Evolutionary conservation across 140 eudicot genomes (phyloP).

Genomic region (Anethum foeniculum): DNA sequence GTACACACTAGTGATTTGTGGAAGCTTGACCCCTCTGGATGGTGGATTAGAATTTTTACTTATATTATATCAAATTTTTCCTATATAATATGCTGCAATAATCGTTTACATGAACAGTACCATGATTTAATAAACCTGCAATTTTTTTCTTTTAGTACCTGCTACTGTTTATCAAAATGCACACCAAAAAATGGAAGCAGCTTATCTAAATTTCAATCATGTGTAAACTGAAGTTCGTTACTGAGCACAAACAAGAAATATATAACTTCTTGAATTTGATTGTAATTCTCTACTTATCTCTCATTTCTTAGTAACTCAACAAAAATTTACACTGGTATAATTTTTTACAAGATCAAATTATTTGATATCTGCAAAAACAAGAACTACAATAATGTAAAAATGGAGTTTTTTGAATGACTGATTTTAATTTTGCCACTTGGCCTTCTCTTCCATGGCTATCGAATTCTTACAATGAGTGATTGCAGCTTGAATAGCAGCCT

Average conservation of each 20-base stretch:
- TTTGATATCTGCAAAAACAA: background rate
- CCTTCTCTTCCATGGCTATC: slow-evolving; percentile 45
- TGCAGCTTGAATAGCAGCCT: slow-evolving; percentile 97
- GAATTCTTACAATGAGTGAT: slow-evolving; percentile 96
- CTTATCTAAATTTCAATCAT: background rate
- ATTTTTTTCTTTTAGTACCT: too few relatives aligned
- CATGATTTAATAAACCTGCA: too few relatives aligned
- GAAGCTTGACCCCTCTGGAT: background rate
- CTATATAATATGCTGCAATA: too few relatives aligned
- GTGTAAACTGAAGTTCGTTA: background rate
- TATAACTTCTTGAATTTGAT: background rate
- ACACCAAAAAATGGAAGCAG: background rate
- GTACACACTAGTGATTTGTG: background rate
- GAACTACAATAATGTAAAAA: background rate
- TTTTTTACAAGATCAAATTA: background rate
- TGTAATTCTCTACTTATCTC: background rate
- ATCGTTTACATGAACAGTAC: too few relatives aligned
- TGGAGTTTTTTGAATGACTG: background rate
- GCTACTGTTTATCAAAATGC: background rate
- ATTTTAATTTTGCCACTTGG: slow-evolving; percentile 23
- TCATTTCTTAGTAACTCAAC: background rate
- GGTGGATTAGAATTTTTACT: too few relatives aligned
- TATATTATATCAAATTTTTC: too few relatives aligned
- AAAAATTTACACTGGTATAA: background rate
- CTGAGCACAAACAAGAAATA: background rate